A percentile compares a stretch with the other conserved stretches of the same genome.
Evolutionary conservation across 176 grass and related monocot species (phyloP).

Genomic region (Carex pumila): DNA sequence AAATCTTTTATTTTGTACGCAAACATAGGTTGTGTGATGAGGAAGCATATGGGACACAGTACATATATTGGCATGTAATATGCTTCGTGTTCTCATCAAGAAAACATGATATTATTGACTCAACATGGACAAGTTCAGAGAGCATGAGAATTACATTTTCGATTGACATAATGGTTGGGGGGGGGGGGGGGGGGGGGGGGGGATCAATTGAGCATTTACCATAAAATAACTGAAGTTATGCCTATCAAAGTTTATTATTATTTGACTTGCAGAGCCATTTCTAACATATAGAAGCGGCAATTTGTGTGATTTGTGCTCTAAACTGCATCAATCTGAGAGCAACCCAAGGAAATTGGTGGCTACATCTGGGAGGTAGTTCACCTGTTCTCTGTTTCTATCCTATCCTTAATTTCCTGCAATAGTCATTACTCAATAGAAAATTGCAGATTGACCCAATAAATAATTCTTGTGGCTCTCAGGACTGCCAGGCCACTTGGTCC

Average conservation of each 20-base stretch:
- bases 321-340: constrained; percentile 16
- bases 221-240: background rate
- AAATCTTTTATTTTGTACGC: background rate
- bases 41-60: background rate
- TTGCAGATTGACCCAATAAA: background rate
- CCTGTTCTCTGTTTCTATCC: background rate
- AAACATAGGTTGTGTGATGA: background rate
- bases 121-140: background rate
- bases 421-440: background rate
- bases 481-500: background rate
- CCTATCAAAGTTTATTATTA: background rate
- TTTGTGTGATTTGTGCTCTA: background rate
- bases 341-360: background rate
- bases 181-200: background rate
- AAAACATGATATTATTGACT: background rate
- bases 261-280: constrained; percentile 2
- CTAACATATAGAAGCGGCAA: constrained; percentile 10
- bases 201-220: background rate
- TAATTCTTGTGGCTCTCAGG: background rate
- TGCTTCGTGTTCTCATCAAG: background rate
- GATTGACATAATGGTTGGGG: background rate
- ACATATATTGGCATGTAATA: background rate
- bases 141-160: background rate
- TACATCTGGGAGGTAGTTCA: background rate
- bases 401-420: background rate